Conservation (phyloP, 495 filamentous ascomycete genomes). For the Penicillium salamii region DNA sequence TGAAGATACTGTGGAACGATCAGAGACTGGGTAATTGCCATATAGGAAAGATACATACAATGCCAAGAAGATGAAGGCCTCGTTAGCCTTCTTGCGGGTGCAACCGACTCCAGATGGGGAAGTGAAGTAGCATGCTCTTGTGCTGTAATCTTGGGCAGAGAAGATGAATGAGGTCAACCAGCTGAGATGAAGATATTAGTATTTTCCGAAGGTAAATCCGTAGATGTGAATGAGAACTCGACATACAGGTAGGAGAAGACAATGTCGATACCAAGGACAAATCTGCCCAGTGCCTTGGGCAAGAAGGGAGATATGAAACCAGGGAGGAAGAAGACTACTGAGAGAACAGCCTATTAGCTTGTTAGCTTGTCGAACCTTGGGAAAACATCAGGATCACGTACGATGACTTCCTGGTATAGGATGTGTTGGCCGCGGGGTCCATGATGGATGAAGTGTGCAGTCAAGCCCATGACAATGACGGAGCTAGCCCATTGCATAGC, state of each 20-base stretch:
- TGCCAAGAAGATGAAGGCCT: conserved; percentile 60
- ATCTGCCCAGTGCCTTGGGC: conserved; percentile 39
- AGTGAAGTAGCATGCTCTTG: conserved; percentile 30
- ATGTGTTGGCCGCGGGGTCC: conserved; percentile 41
- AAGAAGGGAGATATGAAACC: conserved; percentile 54
- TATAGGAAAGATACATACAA: conserved; percentile 46
- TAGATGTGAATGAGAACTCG: neutral
- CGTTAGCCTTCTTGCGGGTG: conserved; percentile 44
- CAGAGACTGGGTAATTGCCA: neutral
- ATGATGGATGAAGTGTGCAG: conserved; percentile 51
- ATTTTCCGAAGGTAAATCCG: neutral
- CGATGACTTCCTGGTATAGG: conserved; percentile 56
- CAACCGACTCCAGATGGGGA: conserved; percentile 31
- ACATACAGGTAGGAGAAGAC: conserved; percentile 61
- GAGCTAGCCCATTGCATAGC: conserved; percentile 52
- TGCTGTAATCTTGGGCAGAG: conserved; percentile 53
- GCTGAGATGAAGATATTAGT: conserved; percentile 22
- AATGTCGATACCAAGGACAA: conserved; percentile 52
- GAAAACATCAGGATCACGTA: conserved; percentile 29
- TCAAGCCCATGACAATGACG: conserved; percentile 60
- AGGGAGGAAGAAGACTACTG: conserved; percentile 56
- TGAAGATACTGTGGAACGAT: conserved; percentile 29
- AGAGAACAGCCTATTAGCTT: conserved; percentile 45
- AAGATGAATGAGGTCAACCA: conserved; percentile 64
- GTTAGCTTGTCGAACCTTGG: neutral